Percentiles rank a stretch among this genome's conserved stretches.
Evolutionary conservation across 2,329 filamentous ascomycete species (phyloP).

Genomic region (Lachnellula arida): DNA sequence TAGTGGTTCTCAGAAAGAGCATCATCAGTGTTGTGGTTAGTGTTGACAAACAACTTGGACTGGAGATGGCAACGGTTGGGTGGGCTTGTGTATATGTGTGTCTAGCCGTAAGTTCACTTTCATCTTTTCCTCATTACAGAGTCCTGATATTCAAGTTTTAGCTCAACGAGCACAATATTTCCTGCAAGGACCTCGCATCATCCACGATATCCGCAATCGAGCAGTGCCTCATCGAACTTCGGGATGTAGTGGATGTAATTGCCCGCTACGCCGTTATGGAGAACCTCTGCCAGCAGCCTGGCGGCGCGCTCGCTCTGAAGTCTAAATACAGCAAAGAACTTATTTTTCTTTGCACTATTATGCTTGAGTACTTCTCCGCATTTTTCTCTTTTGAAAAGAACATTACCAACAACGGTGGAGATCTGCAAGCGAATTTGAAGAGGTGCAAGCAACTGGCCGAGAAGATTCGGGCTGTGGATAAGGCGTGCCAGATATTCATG

Average conservation of each 20-base stretch:
- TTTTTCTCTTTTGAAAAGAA: neutral
- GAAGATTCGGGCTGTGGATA: conserved; percentile 6
- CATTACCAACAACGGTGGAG: neutral
- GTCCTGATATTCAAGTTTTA: neutral
- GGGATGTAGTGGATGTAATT: conserved; percentile 14
- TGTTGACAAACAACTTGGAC: conserved; percentile 14
- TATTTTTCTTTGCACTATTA: conserved; percentile 7
- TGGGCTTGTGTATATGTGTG: conserved; percentile 14
- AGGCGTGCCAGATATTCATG: conserved; percentile 7
- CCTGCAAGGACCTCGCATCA: neutral
- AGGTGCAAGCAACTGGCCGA: neutral
- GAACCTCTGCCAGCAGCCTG: conserved; percentile 16
- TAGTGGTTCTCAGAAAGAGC: conserved; percentile 1
- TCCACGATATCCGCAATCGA: neutral
- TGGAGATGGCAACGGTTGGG: conserved; percentile 12
- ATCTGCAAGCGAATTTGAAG: neutral
- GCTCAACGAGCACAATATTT: conserved; percentile 3
- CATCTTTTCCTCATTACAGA: neutral
- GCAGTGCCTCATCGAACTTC: conserved; percentile 7
- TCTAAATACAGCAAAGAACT: conserved; percentile 10
- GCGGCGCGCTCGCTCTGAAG: conserved; percentile 6
- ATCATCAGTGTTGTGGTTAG: conserved; percentile 11
- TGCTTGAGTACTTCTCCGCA: conserved; percentile 8
- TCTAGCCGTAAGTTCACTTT: conserved; percentile 4
- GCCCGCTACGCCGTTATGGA: conserved; percentile 23